Evolutionary conservation across 495 filamentous ascomycete species (phyloP).

Genomic region (Penicillium macrosclerotiorum): DNA sequence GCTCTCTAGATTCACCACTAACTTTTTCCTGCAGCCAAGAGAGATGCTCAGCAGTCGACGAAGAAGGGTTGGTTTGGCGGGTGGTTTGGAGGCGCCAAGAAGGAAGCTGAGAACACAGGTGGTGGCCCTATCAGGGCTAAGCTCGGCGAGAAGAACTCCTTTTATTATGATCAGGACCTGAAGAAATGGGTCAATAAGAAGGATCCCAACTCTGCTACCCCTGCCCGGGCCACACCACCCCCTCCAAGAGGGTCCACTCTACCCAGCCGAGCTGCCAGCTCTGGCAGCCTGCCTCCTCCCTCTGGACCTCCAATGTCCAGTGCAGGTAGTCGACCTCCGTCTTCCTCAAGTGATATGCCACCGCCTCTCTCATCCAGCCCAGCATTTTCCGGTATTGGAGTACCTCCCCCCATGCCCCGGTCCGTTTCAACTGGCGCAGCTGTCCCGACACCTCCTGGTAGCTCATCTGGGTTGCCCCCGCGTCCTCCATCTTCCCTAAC

Average conservation of each 20-base stretch:
- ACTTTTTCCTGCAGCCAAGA: conserved; percentile 38
- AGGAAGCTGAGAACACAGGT: conserved; percentile 59
- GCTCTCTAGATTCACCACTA: conserved; percentile 16
- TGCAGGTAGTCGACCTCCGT: conserved; percentile 35
- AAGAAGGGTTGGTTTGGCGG: conserved; percentile 86
- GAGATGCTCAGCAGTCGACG: conserved; percentile 25
- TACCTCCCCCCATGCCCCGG: conserved; percentile 33
- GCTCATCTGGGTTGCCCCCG: conserved; percentile 30
- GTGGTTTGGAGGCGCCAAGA: conserved; percentile 76
- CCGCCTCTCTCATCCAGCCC: conserved; percentile 39
- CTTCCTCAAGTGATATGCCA: conserved; percentile 37
- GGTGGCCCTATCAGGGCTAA: conserved; percentile 83
- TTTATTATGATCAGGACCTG: conserved; percentile 89
- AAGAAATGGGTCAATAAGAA: conserved; percentile 99
- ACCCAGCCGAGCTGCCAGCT: conserved; percentile 38
- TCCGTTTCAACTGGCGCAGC: conserved; percentile 39
- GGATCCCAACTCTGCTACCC: conserved; percentile 46
- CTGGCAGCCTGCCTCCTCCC: conserved; percentile 35
- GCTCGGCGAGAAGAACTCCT: conserved; percentile 88
- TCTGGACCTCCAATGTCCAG: conserved; percentile 33
- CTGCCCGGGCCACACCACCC: conserved; percentile 52
- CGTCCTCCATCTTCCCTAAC: conserved; percentile 68
- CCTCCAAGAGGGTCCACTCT: conserved; percentile 49
- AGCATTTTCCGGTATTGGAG: conserved; percentile 33
- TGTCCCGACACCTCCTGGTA: conserved; percentile 29